Evolutionary conservation across 441 rosid genomes (phyloP), one percentile per base, ranked within the genome.

Genomic region (Metrosideros polymorpha): DNA sequence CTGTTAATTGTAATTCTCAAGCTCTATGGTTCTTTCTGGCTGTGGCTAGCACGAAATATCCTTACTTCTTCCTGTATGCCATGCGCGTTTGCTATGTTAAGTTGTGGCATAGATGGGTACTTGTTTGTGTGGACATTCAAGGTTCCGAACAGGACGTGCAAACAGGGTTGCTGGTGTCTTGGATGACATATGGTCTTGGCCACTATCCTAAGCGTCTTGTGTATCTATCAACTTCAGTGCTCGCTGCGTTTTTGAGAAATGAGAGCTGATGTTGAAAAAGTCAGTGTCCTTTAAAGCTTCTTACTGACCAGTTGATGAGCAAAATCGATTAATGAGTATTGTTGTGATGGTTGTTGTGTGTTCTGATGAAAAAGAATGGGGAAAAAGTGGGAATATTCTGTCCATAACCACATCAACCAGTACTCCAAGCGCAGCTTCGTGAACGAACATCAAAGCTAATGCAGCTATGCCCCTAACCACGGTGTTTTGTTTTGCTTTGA

Each of bases 1-100:
- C 3, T 39, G n/a, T 71, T 71, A 13, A 71, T 71, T 71, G n/a
- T 3, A 71, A 39, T 39, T 71, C 1, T 71, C n/a, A 10, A 39
- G 47, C 79, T 39, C 79, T 71, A 47, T 3, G 79, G 47, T 6
- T 35, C 79, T 39, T 39, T 71, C 79, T 71, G 79, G 79, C 47
- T 39, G 5, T 71, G 79, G 79, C 47, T 39, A 9, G n/a, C 47
- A 0, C n/a, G 0, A 10, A 71, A 9, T 24, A 0, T 3, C 39
- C 25, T 10, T 12, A 7, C 6, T 35, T 22, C 79, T 71, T 71
- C n/a, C 47, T 39, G 47, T 71, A 3, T 71, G n/a, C 79, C 2
- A 0, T 0, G 47, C 8, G 79, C n/a, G 55, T 25, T 10, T 63
- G n/a, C 79, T 12, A 22, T 15, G 15, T 5, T 71, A 1, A 71